These are phyloP conservation scores for Halophytophthora polymorphica DNA, from an alignment of 352 stramenopile species.

Conservation along the genomic window DNA sequence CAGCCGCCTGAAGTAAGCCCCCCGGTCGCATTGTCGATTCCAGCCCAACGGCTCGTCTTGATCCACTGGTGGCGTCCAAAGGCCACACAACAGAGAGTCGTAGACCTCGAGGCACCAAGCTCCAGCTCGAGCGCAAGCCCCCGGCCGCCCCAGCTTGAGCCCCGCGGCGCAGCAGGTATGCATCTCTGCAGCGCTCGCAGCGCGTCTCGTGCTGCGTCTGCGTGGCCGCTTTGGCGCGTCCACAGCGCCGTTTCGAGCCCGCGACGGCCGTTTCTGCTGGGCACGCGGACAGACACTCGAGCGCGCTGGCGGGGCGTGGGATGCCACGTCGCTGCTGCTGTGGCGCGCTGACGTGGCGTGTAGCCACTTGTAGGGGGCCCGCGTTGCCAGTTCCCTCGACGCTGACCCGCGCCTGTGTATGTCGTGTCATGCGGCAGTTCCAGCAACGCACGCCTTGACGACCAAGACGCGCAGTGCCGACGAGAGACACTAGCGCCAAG, in stretches of 20 bases:
- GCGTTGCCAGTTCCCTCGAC: too few species aligned
- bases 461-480: neutral
- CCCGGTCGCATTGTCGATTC: slow-evolving; percentile 33
- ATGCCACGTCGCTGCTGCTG: too few species aligned
- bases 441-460: slow-evolving; percentile 12
- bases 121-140: slow-evolving; percentile 4
- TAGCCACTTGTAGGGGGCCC: too few species aligned
- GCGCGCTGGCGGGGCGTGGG: too few species aligned
- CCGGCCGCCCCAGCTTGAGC: slow-evolving; percentile 5
- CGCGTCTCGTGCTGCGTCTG: too few species aligned
- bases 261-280: too few species aligned
- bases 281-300: too few species aligned
- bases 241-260: neutral
- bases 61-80: slow-evolving; percentile 40
- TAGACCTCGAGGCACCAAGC: slow-evolving; percentile 11
- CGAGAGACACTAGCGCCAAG: neutral
- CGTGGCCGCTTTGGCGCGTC: too few species aligned
- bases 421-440: neutral
- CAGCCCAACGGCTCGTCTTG: slow-evolving; percentile 20
- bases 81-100: slow-evolving; percentile 40
- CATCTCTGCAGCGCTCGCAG: too few species aligned
- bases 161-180: slow-evolving; percentile 4
- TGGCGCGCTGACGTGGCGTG: too few species aligned
- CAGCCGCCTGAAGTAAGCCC: slow-evolving; percentile 4
- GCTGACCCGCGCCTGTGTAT: too few species aligned